Conservation (phyloP, 257 asterid species). For the Solanum rostratum region DNA sequence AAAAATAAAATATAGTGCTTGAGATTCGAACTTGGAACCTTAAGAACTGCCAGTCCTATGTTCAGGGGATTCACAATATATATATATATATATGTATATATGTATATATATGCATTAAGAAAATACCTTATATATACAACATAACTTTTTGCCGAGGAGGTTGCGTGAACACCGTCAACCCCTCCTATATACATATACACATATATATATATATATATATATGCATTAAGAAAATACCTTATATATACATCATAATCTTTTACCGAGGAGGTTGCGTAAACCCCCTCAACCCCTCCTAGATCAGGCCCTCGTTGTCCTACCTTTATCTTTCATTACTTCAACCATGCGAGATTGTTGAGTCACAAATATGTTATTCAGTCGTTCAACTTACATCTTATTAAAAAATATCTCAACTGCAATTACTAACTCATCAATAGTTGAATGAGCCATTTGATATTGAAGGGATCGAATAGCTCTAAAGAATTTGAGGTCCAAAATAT, state of each 20-base stretch:
- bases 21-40: neutral
- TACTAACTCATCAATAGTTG: neutral
- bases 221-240: too few species aligned
- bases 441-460: neutral
- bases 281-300: too few species aligned
- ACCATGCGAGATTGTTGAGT: neutral
- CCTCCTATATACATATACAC: too few species aligned
- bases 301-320: neutral
- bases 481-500: neutral
- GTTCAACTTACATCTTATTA: neutral
- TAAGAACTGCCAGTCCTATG: neutral
- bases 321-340: neutral
- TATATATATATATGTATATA: neutral
- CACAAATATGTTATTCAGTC: neutral
- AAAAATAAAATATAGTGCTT: neutral
- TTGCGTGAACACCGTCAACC: too few species aligned
- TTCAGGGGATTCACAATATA: neutral
- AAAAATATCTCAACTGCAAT: neutral
- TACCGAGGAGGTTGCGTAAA: too few species aligned
- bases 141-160: too few species aligned
- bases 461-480: neutral
- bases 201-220: too few species aligned
- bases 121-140: too few species aligned
- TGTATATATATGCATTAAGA: too few species aligned
- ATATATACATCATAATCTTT: too few species aligned